These are phyloP conservation scores for Zasmidium angulare DNA, from an alignment of 2,329 filamentous ascomycete genomes.

Conservation along the genomic window DNA sequence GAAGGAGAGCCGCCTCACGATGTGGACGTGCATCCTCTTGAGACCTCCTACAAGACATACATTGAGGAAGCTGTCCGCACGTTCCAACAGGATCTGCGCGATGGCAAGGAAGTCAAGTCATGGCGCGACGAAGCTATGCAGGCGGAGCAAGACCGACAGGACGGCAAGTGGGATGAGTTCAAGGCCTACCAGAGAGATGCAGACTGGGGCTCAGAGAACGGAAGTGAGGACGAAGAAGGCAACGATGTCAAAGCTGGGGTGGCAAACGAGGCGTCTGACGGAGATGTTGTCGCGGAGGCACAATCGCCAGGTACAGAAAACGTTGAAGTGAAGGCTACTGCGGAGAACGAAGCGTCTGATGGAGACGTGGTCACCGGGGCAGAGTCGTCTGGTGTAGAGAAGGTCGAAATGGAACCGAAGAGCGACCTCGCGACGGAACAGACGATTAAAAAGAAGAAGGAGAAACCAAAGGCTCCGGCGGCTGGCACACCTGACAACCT, in stretches of 20 bases:
- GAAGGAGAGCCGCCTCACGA: slow-evolving; percentile 33
- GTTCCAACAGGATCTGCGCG: slow-evolving; percentile 56
- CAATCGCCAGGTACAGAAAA: too few species aligned
- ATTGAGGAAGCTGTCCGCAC: slow-evolving; percentile 55
- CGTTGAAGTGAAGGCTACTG: slow-evolving; percentile 4
- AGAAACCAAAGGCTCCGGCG: too few species aligned
- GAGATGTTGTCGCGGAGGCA: too few species aligned
- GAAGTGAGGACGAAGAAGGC: slow-evolving; percentile 7
- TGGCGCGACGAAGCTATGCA: slow-evolving; percentile 57
- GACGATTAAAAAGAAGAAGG: too few species aligned
- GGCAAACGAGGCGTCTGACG: background rate
- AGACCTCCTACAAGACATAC: slow-evolving; percentile 45
- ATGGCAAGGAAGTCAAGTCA: slow-evolving; percentile 56
- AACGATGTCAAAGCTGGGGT: slow-evolving; percentile 4
- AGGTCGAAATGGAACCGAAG: background rate
- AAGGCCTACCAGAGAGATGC: slow-evolving; percentile 56
- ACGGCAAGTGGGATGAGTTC: slow-evolving; percentile 58
- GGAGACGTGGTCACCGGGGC: too few species aligned
- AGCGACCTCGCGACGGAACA: too few species aligned
- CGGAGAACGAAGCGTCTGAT: background rate
- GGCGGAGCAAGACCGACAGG: slow-evolving; percentile 53
- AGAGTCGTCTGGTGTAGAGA: background rate
- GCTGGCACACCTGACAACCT: too few species aligned
- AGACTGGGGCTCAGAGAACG: slow-evolving; percentile 50
- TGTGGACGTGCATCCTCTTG: slow-evolving; percentile 39